Evolutionary conservation across 73 alveolate species (phyloP).

Genomic region (Stentor coeruleus): DNA sequence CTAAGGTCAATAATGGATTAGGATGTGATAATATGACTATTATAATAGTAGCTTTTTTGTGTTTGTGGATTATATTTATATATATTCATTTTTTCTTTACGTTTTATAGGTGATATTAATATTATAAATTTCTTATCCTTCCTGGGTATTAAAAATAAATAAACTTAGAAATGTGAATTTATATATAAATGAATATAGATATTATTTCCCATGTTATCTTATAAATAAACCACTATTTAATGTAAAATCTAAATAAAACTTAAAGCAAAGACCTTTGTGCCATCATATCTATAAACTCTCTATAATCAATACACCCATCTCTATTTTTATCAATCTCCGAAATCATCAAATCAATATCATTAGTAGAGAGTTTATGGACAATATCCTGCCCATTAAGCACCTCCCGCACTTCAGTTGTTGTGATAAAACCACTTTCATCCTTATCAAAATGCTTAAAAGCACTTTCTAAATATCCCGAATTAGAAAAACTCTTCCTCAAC

Average conservation of each 20-base stretch:
- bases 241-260: neutral
- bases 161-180: too few species aligned
- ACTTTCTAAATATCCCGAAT: constrained; percentile 42
- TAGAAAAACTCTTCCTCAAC: constrained; percentile 45
- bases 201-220: too few species aligned
- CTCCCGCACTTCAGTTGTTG: constrained; percentile 62
- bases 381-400: constrained; percentile 47
- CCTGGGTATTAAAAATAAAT: too few species aligned
- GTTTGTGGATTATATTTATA: too few species aligned
- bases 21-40: constrained; percentile 80
- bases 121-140: too few species aligned
- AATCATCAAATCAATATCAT: constrained; percentile 37
- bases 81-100: too few species aligned
- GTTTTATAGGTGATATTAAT: too few species aligned
- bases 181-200: too few species aligned
- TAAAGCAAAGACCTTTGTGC: neutral
- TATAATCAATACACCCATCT: constrained; percentile 47
- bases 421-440: constrained; percentile 73
- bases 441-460: constrained; percentile 64
- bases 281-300: constrained; percentile 38
- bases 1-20: constrained; percentile 47
- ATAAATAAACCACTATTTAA: too few species aligned
- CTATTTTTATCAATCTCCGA: constrained; percentile 31
- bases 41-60: too few species aligned
- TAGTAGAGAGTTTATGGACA: neutral